Evolutionary conservation across 768 basidiomycete species (phyloP).

Genomic region (Hydnomerulius pinastri): DNA sequence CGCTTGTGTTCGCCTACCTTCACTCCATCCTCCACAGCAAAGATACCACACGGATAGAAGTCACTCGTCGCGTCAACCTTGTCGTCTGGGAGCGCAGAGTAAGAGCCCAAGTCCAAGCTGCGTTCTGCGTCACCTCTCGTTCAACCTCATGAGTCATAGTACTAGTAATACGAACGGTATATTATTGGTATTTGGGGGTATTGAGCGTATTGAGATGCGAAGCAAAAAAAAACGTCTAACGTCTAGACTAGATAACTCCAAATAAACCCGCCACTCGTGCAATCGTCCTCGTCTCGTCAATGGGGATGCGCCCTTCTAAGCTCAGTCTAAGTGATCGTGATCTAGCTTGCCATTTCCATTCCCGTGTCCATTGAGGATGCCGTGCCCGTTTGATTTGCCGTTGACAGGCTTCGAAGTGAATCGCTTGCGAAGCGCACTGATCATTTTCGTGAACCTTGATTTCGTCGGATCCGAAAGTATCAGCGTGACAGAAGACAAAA

Average conservation of each 20-base stretch:
- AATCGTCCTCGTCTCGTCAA: too few relatives aligned
- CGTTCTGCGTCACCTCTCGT: constrained; percentile 38
- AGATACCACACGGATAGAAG: constrained; percentile 54
- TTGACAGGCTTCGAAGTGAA: constrained; percentile 39
- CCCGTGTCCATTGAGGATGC: constrained; percentile 10
- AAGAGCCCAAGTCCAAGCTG: constrained; percentile 53
- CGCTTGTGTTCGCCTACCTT: constrained; percentile 80
- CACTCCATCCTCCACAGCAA: constrained; percentile 58
- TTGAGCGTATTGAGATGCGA: too few relatives aligned
- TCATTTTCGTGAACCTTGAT: constrained; percentile 75
- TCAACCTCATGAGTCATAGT: constrained; percentile 6
- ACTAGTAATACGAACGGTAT: too few relatives aligned
- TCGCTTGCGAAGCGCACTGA: constrained; percentile 61
- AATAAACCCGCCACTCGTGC: neutral
- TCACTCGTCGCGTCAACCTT: constrained; percentile 72
- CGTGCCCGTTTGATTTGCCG: constrained; percentile 13
- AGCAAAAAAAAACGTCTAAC: too few relatives aligned
- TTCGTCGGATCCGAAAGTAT: neutral
- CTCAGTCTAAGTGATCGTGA: constrained; percentile 12
- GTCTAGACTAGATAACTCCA: too few relatives aligned
- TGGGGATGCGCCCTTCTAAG: too few relatives aligned
- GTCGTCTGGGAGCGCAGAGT: constrained; percentile 80
- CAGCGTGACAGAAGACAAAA: neutral
- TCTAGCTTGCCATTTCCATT: constrained; percentile 16
- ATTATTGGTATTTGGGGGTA: constrained; percentile 15